Evolutionary conservation across 2,329 filamentous ascomycete species (phyloP), one percentile per base, ranked within the genome.

Genomic region (Annulohypoxylon truncatum): DNA sequence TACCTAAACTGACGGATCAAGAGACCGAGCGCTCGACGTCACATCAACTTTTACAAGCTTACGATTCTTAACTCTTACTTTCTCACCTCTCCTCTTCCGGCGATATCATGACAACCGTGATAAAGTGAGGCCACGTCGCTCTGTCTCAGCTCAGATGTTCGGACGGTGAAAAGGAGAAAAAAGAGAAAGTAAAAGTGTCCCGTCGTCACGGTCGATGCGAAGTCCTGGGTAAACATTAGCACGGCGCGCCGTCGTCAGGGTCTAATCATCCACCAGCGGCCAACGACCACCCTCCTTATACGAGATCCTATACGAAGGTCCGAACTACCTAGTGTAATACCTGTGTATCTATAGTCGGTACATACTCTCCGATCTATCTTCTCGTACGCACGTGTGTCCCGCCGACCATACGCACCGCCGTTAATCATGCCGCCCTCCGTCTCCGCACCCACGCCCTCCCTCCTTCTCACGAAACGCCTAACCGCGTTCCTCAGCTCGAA

Each of bases 391-490:
- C 42, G 22, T 26, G 18, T 8, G n/a, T n/a, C n/a, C 7, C 18
- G 18, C 18, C 40, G 40, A 24, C 18, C 13, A 47, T 10, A 50
- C 31, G 18, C 12, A 56, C 48, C 13, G 10, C n/a, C n/a, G n/a
- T n/a, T 22, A 15, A 38, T 54, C 20, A 74, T 75, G 70, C 72
- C 72, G 26, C 67, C 73, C 38, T 68, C 76, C 18, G 69, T 72
- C 42, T 68, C 76, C 18, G 69, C 78, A 52, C 80, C 82, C 22
- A 83, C 84, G 35, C 85, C 86, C 35, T 85, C 86, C 24, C 82
- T 89, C 62, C 82, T 93, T 79, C 83, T 93, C 66, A 89, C 86
- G 33, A 90, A 89, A 76, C 87, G 87, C 66, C 84, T 90, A 70
- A 88, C 87, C 26, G 79, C 84, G 64, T 90, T 90, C 77, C 85